Conservation (phyloP, 176 grass and related monocot genomes). For the Lolium rigidum region DNA sequence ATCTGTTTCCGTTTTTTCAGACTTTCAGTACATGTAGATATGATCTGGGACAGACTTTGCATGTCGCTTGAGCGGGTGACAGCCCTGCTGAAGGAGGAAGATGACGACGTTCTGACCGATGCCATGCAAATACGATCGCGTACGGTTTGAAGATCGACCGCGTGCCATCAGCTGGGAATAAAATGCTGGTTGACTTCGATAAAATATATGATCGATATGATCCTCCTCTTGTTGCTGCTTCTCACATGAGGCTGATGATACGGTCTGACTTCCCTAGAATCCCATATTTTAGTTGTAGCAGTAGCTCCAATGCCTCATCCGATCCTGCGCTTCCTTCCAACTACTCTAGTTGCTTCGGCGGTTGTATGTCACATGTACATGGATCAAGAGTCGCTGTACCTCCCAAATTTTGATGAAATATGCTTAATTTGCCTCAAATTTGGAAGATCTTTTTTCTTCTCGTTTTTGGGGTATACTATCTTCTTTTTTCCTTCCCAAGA, state of each 20-base stretch:
- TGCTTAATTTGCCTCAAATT: too few species aligned
- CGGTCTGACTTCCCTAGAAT: slow-evolving; percentile 22
- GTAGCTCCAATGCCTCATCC: neutral
- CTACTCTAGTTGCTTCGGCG: too few species aligned
- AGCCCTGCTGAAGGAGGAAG: too few species aligned
- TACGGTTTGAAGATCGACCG: neutral
- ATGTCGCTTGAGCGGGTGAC: slow-evolving; percentile 16
- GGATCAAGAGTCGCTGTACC: too few species aligned
- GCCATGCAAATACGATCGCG: slow-evolving; percentile 29
- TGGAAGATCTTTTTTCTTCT: too few species aligned
- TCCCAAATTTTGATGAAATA: too few species aligned
- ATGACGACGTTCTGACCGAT: slow-evolving; percentile 32
- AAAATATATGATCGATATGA: neutral
- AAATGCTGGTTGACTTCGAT: slow-evolving; percentile 32
- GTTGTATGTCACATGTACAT: too few species aligned
- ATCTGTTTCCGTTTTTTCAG: neutral
- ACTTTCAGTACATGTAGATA: slow-evolving; percentile 4
- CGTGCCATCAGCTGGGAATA: slow-evolving; percentile 34
- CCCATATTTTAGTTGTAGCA: slow-evolving; percentile 12
- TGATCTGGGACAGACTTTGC: slow-evolving; percentile 4
- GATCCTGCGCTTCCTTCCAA: too few species aligned
- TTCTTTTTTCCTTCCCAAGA: too few species aligned
- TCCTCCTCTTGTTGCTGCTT: slow-evolving; percentile 34
- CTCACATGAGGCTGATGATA: slow-evolving; percentile 37
- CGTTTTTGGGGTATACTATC: too few species aligned